These are phyloP conservation scores for Acanthamoeba healyi DNA, from an alignment of 208 protist genomes.

Conservation along the genomic window DNA sequence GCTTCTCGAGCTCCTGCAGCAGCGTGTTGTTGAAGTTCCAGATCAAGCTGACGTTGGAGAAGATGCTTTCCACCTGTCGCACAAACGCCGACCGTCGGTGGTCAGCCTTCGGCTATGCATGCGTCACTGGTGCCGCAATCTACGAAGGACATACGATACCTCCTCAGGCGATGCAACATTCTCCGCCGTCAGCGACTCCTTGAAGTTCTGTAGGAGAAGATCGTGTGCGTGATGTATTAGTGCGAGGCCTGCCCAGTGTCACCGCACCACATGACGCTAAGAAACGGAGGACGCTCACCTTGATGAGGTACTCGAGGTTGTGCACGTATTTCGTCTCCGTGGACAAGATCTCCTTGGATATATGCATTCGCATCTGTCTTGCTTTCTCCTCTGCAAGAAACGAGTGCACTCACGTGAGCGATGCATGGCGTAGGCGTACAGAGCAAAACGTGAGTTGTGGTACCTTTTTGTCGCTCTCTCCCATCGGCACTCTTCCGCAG, in stretches of 20 bases:
- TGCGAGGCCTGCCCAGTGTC: too few species aligned
- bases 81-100: too few species aligned
- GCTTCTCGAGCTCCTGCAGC: slow-evolving; percentile 49
- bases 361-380: background rate
- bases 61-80: slow-evolving; percentile 75
- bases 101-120: background rate
- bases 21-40: slow-evolving; percentile 70
- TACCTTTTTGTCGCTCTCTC: background rate
- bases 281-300: background rate
- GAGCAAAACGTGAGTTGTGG: too few species aligned
- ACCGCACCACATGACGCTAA: too few species aligned
- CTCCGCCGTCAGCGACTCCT: background rate
- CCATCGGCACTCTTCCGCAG: background rate
- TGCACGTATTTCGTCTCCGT: slow-evolving; percentile 66
- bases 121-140: background rate
- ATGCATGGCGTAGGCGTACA: too few species aligned
- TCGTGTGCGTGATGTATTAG: background rate
- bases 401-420: background rate
- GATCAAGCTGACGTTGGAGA: slow-evolving; percentile 77
- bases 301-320: slow-evolving; percentile 1
- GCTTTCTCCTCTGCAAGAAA: background rate
- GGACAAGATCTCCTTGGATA: slow-evolving; percentile 47
- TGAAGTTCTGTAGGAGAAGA: background rate
- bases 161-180: background rate
- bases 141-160: background rate